Evolutionary conservation across 306 rosid genomes (phyloP), one percentile per base, ranked within the genome.

Genomic region (Sesbania bispinosa): DNA sequence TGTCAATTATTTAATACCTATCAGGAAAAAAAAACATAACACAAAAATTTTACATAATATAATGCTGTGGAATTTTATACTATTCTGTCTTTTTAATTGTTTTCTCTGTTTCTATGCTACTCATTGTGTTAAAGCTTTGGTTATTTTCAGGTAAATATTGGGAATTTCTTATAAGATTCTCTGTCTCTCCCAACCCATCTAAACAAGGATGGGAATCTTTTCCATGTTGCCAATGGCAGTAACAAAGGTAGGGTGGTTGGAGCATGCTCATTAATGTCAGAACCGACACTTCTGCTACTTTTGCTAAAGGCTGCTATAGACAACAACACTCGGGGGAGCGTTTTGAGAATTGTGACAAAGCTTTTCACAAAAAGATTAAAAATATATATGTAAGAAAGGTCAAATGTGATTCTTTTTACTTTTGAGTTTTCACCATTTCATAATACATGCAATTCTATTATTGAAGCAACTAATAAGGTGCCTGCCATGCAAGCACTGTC

Each of bases 271-370:
- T 53, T 54, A 19, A 18, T 77, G 62, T 67, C 74, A 73, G 77
- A 53, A 73, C 60, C 46, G 68, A 78, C 69, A 73, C 54, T 69
- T 0, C 80, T 62, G 64, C 45, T 69, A 60, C 66, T 80, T 38
- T 39, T 62, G 36, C 55, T 2, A 65, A 82, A 78, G 70, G 75
- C 86, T 82, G 81, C 81, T 18, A 61, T 29, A 48, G 82, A 71
- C 79, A 76, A 63, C 67, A 65, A 67, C 84, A 66, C 46, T 76
- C 13, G 11, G 45, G 54, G 35, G 38, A 36, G 48, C 51, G 67
- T 75, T 67, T 65, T 0, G 46, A 43, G 53, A 60, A 33, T 67
- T 67, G 43, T 43, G 82, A 39, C 52, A 23, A 62, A 59, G 52
- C 11, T 38, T 75, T 69, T 23, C 71, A 58, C 67, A 42, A 4